Evolutionary conservation across 495 filamentous ascomycete species (phyloP).

Genomic region (Geoglossum glabrum): DNA sequence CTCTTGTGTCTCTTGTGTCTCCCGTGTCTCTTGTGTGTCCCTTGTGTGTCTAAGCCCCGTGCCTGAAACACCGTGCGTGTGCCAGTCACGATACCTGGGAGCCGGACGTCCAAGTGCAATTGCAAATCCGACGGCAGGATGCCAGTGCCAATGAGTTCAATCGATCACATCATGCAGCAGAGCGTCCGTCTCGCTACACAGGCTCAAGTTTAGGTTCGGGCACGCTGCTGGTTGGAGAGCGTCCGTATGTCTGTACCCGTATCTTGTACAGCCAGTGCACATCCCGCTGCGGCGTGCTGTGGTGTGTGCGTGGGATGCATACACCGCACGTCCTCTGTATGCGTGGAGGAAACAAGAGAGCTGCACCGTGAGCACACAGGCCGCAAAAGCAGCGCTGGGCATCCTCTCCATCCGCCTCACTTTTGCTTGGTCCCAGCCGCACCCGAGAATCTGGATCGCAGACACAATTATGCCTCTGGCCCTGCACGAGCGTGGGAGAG

Average conservation of each 20-base stretch:
- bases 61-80: neutral
- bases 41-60: too few relatives aligned
- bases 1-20: neutral
- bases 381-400: neutral
- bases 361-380: neutral
- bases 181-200: neutral
- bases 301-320: too few relatives aligned
- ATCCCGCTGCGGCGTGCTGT: neutral
- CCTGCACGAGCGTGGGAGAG: neutral
- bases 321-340: too few relatives aligned
- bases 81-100: neutral
- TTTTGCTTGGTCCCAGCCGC: neutral
- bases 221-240: neutral
- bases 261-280: too few relatives aligned
- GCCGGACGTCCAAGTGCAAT: neutral
- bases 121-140: neutral
- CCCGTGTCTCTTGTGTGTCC: neutral
- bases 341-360: neutral
- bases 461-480: neutral
- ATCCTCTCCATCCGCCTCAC: neutral
- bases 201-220: neutral
- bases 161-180: slow-evolving; percentile 1
- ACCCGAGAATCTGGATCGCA: neutral
- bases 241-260: too few relatives aligned
- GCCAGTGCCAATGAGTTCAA: neutral